These are phyloP conservation scores for Flaveria linearis DNA, from an alignment of 129 eudicot species.

Conservation along the genomic window DNA sequence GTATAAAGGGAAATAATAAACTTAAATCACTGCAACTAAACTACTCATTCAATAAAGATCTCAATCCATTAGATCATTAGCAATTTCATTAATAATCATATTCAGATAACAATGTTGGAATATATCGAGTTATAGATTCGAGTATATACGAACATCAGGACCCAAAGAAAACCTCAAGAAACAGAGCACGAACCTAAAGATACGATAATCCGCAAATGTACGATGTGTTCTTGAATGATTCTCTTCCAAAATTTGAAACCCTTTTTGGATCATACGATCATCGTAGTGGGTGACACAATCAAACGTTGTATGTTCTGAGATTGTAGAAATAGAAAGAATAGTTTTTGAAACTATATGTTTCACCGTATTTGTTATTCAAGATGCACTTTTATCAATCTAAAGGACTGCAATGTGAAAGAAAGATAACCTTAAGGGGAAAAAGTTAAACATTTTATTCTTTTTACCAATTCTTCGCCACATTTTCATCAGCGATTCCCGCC, in stretches of 20 bases:
- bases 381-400: not conserved
- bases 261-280: constrained; percentile 28
- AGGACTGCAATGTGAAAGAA: not conserved
- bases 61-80: not conserved
- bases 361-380: too few relatives aligned
- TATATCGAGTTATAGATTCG: not conserved
- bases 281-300: constrained; percentile 20
- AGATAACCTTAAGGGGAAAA: not conserved
- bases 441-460: constrained; percentile 1
- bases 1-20: constrained; percentile 5
- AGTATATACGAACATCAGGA: not conserved
- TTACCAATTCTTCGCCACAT: constrained; percentile 37
- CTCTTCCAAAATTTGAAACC: not conserved
- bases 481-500: constrained; percentile 34
- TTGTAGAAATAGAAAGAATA: not conserved
- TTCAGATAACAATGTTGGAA: not conserved
- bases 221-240: not conserved
- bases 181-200: constrained; percentile 19
- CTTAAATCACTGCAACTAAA: constrained; percentile 12
- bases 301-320: constrained; percentile 11
- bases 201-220: constrained; percentile 25
- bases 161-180: not conserved
- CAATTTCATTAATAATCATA: not conserved
- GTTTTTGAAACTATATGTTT: too few relatives aligned
- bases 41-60: not conserved